Conservation (phyloP, 2,329 filamentous ascomycete species). For the Neofusicoccum ribis region DNA sequence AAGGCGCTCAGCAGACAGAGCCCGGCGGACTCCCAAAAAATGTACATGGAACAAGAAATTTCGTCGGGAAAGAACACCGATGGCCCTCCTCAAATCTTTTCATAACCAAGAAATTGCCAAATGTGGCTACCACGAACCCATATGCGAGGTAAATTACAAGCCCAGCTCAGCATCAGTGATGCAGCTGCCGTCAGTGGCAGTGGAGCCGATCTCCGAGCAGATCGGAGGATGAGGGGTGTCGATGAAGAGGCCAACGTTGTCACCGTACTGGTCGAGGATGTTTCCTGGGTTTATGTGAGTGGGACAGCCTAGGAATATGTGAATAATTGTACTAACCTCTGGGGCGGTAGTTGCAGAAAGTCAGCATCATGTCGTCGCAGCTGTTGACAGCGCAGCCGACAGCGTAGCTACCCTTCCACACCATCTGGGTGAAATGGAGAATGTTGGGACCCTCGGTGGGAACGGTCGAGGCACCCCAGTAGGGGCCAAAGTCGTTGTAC, state of each 20-base stretch:
- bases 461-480: background rate
- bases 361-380: conserved; percentile 47
- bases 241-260: conserved; percentile 46
- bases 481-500: conserved; percentile 33
- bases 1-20: background rate
- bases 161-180: conserved; percentile 15
- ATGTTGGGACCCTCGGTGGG: conserved; percentile 25
- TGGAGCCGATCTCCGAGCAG: conserved; percentile 12
- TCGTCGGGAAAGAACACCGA: background rate
- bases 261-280: conserved; percentile 53
- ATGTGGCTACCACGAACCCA: background rate
- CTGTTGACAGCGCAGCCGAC: conserved; percentile 38
- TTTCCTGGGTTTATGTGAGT: conserved; percentile 51
- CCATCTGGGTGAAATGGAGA: conserved; percentile 39
- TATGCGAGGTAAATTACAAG: background rate
- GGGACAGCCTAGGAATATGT: background rate
- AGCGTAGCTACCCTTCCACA: conserved; percentile 40
- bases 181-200: conserved; percentile 11
- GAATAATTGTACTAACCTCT: conserved; percentile 55
- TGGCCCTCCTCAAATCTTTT: background rate
- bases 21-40: background rate
- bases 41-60: conserved; percentile 9
- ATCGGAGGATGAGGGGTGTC: conserved; percentile 1
- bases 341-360: conserved; percentile 84
- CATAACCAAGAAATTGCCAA: background rate